Conservation (phyloP, 2,329 filamentous ascomycete species). For the Neonectria coccinea region DNA sequence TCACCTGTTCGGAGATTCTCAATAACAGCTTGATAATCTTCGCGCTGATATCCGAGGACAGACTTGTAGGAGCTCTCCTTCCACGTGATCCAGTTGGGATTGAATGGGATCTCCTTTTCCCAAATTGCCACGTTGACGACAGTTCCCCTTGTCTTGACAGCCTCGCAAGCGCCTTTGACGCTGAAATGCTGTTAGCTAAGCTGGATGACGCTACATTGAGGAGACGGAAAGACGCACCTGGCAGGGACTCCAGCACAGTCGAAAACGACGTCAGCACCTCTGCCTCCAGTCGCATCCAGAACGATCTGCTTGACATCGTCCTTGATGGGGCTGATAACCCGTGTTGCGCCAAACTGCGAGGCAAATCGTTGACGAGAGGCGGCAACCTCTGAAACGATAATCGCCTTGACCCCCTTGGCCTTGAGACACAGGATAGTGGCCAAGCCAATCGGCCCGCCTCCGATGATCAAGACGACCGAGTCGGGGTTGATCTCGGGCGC, state of each 20-base stretch:
- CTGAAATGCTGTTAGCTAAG: conserved; percentile 13
- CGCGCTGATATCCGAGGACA: conserved; percentile 38
- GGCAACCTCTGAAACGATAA: conserved; percentile 61
- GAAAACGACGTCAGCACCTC: conserved; percentile 69
- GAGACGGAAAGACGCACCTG: conserved; percentile 25
- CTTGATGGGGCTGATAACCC: conserved; percentile 54
- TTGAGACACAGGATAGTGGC: conserved; percentile 60
- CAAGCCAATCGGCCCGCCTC: conserved; percentile 62
- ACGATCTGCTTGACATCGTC: conserved; percentile 61
- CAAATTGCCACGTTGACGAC: conserved; percentile 75
- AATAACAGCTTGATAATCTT: conserved; percentile 69
- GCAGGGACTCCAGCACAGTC: conserved; percentile 69
- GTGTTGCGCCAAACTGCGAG: conserved; percentile 57
- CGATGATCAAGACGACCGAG: conserved; percentile 61
- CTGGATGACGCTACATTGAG: fast-evolving
- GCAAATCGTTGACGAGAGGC: conserved; percentile 57
- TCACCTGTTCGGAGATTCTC: conserved; percentile 47
- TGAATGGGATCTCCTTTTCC: conserved; percentile 57
- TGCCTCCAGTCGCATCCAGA: conserved; percentile 59
- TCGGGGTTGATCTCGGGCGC: conserved; percentile 54
- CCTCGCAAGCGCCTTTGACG: conserved; percentile 55
- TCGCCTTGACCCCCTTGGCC: conserved; percentile 60
- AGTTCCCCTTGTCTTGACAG: conserved; percentile 64
- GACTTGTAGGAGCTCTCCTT: conserved; percentile 45
- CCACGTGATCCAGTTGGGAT: conserved; percentile 45